Evolutionary conservation across 164 flowering plant genomes (phyloP), one percentile per base, ranked within the genome.

Genomic region (Cinnamomum micranthum): DNA sequence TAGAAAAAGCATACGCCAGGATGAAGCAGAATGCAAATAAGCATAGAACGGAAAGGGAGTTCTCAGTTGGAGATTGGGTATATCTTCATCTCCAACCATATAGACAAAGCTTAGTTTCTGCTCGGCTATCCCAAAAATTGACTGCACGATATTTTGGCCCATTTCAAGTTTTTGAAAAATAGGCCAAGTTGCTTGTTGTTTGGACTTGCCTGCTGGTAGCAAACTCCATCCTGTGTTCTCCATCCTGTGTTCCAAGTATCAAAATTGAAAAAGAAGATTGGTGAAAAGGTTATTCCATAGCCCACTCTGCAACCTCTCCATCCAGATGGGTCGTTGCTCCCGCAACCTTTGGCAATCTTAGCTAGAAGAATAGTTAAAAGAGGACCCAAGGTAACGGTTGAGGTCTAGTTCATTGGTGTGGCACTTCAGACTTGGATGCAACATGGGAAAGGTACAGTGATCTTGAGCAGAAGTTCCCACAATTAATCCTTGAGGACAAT

Each of bases 241-340:
- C 77, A 75, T n/a, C 68, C 68, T 0, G 60, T 75, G 6, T 70
- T 75, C 25, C 77, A 70, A 63, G 73, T 70, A 0, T 75, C 73
- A 2, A 27, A 19, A 9, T 50, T 75, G 3, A 68, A 75, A 52
- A 5, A 6, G 31, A 33, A 50, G 24, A 23, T 70, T 20, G 33
- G 62, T 7, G 1, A 19, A 70, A 19, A 35, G 13, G 25, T 5
- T 12, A 2, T 5, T 47, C 10, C 60, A 2, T 2, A 19, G 3
- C 20, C 9, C 4, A n/a, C 6, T 10, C 58, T 50, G n/a, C 72
- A 1, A 10, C 25, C 24, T 17, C 11, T 50, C 19, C 4, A n/a
- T 47, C 5, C 20, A 6, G 72, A 70, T 17, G 72, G 72, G 23
- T 20, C 17, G 50, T 27, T 70, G 9, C 27, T 13, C 23, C n/a